A percentile compares a stretch with the other conserved stretches of the same genome.
phyloP scores from a whole-genome alignment of 345 rosid species.

The Bruguiera gymnorhiza region DNA sequence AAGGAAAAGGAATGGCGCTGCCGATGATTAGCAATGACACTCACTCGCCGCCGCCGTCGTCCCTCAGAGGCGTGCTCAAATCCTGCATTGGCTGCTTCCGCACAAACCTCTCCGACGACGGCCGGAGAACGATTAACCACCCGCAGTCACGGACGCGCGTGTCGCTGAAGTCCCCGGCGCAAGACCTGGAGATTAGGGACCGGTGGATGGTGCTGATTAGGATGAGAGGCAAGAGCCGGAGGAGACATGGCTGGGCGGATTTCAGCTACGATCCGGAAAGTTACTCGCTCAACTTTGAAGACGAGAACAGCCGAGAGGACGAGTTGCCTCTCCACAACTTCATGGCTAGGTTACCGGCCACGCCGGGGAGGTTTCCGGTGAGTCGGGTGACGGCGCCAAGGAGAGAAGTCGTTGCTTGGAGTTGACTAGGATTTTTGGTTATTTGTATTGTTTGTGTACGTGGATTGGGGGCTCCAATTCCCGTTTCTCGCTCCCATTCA shows the following conservation, averaged over 20 bases:
- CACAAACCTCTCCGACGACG: slow-evolving; percentile 12
- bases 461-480: no score
- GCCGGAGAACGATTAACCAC: slow-evolving; percentile 8
- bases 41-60: slow-evolving; percentile 22
- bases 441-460: no score
- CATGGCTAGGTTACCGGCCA: slow-evolving; percentile 50
- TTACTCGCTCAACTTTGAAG: slow-evolving; percentile 70
- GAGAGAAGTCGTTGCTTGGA: slow-evolving; percentile 1
- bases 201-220: slow-evolving; percentile 40
- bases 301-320: slow-evolving; percentile 32
- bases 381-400: not conserved
- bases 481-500: no score
- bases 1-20: slow-evolving; percentile 9
- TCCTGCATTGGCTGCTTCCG: slow-evolving; percentile 50
- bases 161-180: slow-evolving; percentile 23
- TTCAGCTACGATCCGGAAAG: slow-evolving; percentile 64
- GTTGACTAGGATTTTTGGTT: not conserved
- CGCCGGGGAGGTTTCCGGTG: slow-evolving; percentile 30
- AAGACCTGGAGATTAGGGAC: slow-evolving; percentile 38
- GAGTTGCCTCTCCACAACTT: slow-evolving; percentile 39
- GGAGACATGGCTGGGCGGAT: slow-evolving; percentile 39
- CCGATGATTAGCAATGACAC: slow-evolving; percentile 30
- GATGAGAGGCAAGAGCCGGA: slow-evolving; percentile 29
- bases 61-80: slow-evolving; percentile 35
- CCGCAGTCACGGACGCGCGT: slow-evolving; percentile 19